Evolutionary conservation across 352 stramenopile genomes (phyloP).

Genomic region (Globisporangium takayamanum): DNA sequence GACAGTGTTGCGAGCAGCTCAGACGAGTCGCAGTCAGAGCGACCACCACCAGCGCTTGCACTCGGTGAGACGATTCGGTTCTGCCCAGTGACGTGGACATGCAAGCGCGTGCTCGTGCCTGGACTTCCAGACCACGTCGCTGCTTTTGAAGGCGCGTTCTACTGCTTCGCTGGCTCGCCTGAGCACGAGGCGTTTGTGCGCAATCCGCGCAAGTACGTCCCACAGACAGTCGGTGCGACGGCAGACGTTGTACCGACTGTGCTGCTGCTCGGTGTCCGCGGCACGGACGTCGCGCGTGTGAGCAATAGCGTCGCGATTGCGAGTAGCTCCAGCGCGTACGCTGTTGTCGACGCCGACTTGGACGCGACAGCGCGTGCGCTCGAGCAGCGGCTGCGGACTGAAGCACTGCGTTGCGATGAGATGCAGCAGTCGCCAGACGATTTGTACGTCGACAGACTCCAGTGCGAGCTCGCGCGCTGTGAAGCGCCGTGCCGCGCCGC

Average conservation of each 20-base stretch:
- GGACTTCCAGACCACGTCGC: slow-evolving; percentile 31
- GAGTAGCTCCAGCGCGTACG: slow-evolving; percentile 3
- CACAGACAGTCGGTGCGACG: slow-evolving; percentile 19
- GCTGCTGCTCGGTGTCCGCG: slow-evolving; percentile 48
- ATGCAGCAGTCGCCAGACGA: slow-evolving; percentile 7
- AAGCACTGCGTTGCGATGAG: slow-evolving; percentile 13
- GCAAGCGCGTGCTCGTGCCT: slow-evolving; percentile 30
- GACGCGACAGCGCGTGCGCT: slow-evolving; percentile 2
- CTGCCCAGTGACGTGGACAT: slow-evolving; percentile 55
- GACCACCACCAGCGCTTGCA: not conserved
- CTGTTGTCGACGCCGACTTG: slow-evolving; percentile 14
- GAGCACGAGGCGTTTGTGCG: slow-evolving; percentile 43
- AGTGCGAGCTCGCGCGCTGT: slow-evolving; percentile 7
- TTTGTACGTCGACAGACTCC: slow-evolving; percentile 21
- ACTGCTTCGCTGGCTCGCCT: slow-evolving; percentile 39
- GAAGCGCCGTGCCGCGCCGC: not conserved
- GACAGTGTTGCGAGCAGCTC: not conserved
- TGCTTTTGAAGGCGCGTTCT: slow-evolving; percentile 40
- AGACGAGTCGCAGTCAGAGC: not conserved
- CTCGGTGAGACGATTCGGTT: slow-evolving; percentile 53
- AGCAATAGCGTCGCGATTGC: slow-evolving; percentile 4
- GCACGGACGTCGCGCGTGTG: slow-evolving; percentile 10
- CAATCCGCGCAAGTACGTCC: slow-evolving; percentile 42
- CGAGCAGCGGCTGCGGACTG: slow-evolving; percentile 11
- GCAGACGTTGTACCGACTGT: slow-evolving; percentile 30